Percentiles rank a stretch among this genome's conserved stretches.
phyloP scores from a whole-genome alignment of 2,329 filamentous ascomycete species.

The Phyllosticta paracitricarpa region DNA sequence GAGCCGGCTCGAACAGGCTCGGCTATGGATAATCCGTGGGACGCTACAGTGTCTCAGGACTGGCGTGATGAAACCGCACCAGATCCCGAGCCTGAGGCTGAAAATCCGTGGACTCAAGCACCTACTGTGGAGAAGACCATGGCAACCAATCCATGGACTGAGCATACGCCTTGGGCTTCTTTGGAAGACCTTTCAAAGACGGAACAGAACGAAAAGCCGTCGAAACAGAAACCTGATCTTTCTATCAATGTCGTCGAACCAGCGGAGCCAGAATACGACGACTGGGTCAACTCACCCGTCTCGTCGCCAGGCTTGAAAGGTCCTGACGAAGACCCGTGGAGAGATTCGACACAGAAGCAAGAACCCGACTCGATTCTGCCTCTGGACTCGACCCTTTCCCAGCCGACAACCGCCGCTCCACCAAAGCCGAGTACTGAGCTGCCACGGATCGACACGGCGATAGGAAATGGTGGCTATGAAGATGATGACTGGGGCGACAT shows the following conservation, averaged over 20 bases:
- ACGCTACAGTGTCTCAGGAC: not conserved
- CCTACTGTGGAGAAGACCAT: not conserved
- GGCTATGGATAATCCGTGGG: not conserved
- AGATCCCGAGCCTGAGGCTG: not conserved
- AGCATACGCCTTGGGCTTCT: not conserved
- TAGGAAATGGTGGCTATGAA: conserved; percentile 16
- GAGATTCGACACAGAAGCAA: conserved; percentile 3
- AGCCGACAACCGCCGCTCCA: not conserved
- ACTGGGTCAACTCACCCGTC: not conserved
- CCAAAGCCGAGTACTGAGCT: conserved; percentile 1
- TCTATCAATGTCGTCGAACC: not conserved
- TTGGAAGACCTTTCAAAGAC: not conserved
- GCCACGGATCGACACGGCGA: conserved; percentile 1
- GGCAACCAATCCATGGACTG: not conserved
- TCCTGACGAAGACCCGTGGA: conserved; percentile 6
- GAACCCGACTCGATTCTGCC: not conserved
- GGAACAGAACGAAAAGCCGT: not conserved
- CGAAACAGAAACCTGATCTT: not conserved
- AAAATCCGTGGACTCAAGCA: not conserved
- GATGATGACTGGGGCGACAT: conserved; percentile 31
- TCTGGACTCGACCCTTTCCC: not conserved
- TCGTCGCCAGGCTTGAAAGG: conserved; percentile 4
- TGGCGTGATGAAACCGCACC: not conserved
- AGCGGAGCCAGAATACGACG: not conserved
- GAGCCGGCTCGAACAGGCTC: not conserved